A percentile compares a stretch with the other conserved stretches of the same genome.
Evolutionary conservation across 2,329 filamentous ascomycete species (phyloP).

Genomic region (Byssothecium circinans): DNA sequence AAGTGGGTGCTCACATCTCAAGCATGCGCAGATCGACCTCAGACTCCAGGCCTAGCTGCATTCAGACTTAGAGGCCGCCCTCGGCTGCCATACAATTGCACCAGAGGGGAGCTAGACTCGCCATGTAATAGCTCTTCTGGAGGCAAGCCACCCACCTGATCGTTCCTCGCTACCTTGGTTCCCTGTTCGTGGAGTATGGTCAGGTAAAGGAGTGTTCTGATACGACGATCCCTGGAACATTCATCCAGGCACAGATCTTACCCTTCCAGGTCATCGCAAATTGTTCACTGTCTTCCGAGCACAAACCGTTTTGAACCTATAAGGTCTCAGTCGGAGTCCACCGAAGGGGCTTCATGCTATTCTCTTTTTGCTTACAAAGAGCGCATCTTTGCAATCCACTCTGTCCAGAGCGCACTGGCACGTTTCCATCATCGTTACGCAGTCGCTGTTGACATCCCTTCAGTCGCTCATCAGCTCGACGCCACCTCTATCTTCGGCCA

Average conservation of each 20-base stretch:
- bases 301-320: background rate
- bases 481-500: background rate
- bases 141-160: constrained; percentile 4
- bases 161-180: background rate
- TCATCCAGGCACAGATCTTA: constrained; percentile 7
- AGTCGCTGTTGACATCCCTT: background rate
- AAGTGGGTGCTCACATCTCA: too few species aligned
- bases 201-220: background rate
- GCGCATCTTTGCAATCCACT: too few species aligned
- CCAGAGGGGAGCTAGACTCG: constrained; percentile 1
- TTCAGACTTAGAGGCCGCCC: constrained; percentile 4
- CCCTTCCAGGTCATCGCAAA: background rate
- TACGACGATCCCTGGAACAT: constrained; percentile 2
- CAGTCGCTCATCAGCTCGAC: background rate
- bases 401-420: too few species aligned
- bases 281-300: background rate
- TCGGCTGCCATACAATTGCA: background rate
- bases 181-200: constrained; percentile 1
- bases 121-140: background rate
- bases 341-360: too few species aligned
- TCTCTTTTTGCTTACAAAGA: too few species aligned
- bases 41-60: constrained; percentile 1
- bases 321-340: too few species aligned
- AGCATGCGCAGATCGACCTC: too few species aligned
- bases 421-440: background rate